phyloP scores from a whole-genome alignment of 306 rosid genomes.

The Acmispon strigosus region DNA sequence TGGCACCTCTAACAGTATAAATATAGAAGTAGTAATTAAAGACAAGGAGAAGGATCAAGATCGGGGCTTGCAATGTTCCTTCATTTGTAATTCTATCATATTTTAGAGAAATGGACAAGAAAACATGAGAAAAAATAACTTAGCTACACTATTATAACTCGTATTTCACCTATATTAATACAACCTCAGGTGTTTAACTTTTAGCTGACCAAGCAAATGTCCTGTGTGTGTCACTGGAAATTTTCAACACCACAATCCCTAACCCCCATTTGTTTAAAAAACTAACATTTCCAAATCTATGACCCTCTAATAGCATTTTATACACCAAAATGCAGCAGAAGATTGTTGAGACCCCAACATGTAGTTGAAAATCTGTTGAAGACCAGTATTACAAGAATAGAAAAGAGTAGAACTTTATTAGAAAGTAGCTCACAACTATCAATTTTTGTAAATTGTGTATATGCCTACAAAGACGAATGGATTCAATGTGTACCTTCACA shows the following conservation, averaged over 20 bases:
- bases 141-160: not conserved
- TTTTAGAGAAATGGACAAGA: not conserved
- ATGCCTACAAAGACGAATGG: not conserved
- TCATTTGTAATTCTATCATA: not conserved
- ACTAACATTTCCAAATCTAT: not conserved
- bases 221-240: not conserved
- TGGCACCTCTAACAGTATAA: not conserved
- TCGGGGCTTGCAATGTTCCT: not conserved
- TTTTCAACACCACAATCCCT: not conserved
- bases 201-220: not conserved
- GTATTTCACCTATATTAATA: not conserved
- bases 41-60: not conserved
- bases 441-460: not conserved
- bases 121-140: not conserved
- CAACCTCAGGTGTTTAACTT: not conserved
- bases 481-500: not conserved
- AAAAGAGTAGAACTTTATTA: no score
- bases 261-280: not conserved
- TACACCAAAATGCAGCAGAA: not conserved
- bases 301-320: not conserved
- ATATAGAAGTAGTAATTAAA: slow-evolving; percentile 8
- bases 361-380: not conserved
- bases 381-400: no score
- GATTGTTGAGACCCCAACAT: not conserved
- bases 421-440: no score